Evolutionary conservation across 2,329 filamentous ascomycete species (phyloP).

Genomic region (Diaporthe ampelina): DNA sequence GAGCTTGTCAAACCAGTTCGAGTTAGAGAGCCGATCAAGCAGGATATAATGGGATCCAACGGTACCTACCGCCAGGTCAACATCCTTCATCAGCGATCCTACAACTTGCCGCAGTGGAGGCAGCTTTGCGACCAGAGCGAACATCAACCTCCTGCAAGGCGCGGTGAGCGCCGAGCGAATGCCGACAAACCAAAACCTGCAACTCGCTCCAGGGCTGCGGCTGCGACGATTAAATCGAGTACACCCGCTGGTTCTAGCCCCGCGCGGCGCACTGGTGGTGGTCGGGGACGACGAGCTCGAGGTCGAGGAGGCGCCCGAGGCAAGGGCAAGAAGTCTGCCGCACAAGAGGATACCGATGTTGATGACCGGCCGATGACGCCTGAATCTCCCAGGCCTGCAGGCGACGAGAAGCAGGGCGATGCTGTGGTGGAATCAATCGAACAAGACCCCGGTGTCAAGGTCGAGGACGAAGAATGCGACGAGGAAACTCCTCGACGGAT

Average conservation of each 20-base stretch:
- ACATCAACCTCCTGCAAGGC: conserved; percentile 92
- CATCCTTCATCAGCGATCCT: conserved; percentile 94
- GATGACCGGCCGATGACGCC: conserved; percentile 72
- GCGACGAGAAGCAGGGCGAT: conserved; percentile 47
- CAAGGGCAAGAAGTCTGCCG: conserved; percentile 54
- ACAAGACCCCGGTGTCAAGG: conserved; percentile 57
- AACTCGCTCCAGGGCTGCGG: conserved; percentile 55
- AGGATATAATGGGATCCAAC: conserved; percentile 96
- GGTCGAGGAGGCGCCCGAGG: conserved; percentile 57
- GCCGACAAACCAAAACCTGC: conserved; percentile 64
- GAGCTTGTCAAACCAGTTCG: conserved; percentile 91
- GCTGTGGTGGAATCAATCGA: conserved; percentile 64
- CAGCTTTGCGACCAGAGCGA: conserved; percentile 93
- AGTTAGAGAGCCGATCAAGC: conserved; percentile 97
- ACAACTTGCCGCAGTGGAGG: conserved; percentile 97
- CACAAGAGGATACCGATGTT: conserved; percentile 54
- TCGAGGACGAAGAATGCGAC: conserved; percentile 62
- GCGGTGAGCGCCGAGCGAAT: conserved; percentile 83
- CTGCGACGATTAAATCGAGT: conserved; percentile 42
- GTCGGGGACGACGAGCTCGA: conserved; percentile 37
- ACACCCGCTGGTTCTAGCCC: conserved; percentile 29
- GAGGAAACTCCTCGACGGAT: conserved; percentile 62
- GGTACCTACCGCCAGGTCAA: conserved; percentile 98
- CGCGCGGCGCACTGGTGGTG: conserved; percentile 31
- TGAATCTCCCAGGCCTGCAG: conserved; percentile 63